These are phyloP conservation scores for Diaporthe nobilis DNA, from an alignment of 2,329 filamentous ascomycete species.

Conservation along the genomic window DNA sequence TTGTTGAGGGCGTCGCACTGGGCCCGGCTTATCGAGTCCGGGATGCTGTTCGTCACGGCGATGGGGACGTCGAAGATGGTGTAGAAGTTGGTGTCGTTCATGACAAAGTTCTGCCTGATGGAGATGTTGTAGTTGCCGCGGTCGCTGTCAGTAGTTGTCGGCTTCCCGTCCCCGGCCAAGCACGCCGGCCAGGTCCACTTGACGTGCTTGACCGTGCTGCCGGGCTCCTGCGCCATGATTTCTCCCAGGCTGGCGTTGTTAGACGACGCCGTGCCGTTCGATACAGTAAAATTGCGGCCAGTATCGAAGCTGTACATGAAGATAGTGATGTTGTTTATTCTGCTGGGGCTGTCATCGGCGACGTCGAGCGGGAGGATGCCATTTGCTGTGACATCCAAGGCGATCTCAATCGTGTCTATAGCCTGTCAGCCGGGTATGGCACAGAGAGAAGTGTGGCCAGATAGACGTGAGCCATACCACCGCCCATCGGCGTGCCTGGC, in stretches of 20 bases:
- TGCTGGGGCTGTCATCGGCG: conserved; percentile 65
- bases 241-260: conserved; percentile 70
- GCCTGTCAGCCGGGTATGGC: conserved; percentile 47
- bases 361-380: conserved; percentile 74
- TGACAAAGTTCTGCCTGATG: conserved; percentile 78
- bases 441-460: background rate
- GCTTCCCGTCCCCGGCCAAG: conserved; percentile 72
- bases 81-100: conserved; percentile 75
- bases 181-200: conserved; percentile 81
- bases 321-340: conserved; percentile 75
- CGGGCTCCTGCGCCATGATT: conserved; percentile 74
- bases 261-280: conserved; percentile 70
- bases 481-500: conserved; percentile 74
- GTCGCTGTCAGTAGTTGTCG: conserved; percentile 60
- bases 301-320: conserved; percentile 77
- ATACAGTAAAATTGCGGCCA: conserved; percentile 76
- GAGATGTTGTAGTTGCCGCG: conserved; percentile 79
- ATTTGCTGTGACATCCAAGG: conserved; percentile 76
- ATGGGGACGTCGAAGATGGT: conserved; percentile 81
- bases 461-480: conserved; percentile 60
- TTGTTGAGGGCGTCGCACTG: conserved; percentile 68
- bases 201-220: conserved; percentile 80
- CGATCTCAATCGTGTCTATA: conserved; percentile 71
- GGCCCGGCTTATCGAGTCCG: conserved; percentile 56
- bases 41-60: conserved; percentile 75